A percentile compares a stretch with the other conserved stretches of the same genome.
Conservation (phyloP, 805 yeast genomes). For the Saccharomycopsis javanensis region DNA sequence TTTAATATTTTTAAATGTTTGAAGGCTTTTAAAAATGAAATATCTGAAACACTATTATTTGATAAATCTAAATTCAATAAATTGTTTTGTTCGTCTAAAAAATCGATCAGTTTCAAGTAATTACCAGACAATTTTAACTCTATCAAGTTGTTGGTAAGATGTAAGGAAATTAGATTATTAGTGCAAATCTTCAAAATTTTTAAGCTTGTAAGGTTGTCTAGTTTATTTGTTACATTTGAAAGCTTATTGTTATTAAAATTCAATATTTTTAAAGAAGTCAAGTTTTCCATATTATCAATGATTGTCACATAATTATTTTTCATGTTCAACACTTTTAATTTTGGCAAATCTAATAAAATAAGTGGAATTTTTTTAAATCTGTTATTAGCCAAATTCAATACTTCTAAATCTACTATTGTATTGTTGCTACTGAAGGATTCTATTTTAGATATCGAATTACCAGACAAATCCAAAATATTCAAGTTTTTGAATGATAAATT, state of each 20-base stretch:
- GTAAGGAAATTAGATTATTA: constrained; percentile 1
- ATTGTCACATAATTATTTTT: constrained; percentile 23
- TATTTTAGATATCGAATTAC: constrained; percentile 4
- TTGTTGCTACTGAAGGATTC: constrained; percentile 5
- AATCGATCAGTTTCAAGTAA: neutral
- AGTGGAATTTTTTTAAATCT: constrained; percentile 24
- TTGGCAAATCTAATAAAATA: constrained; percentile 23
- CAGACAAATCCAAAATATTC: constrained; percentile 5
- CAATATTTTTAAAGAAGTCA: neutral
- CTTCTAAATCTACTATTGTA: neutral
- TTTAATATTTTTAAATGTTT: constrained; percentile 1
- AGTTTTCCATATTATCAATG: constrained; percentile 8
- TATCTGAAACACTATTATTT: neutral
- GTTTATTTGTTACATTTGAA: constrained; percentile 4
- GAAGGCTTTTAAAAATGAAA: neutral
- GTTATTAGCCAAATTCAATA: constrained; percentile 5
- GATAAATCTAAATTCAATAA: constrained; percentile 2
- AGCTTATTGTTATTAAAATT: constrained; percentile 10
- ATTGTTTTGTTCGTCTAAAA: neutral
- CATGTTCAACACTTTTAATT: constrained; percentile 55
- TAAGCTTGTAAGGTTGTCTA: neutral
- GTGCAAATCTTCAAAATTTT: neutral
- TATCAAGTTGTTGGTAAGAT: neutral
- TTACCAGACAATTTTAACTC: neutral
- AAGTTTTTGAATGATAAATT: constrained; percentile 3